Percentiles rank a stretch among this genome's conserved stretches.
Evolutionary conservation across 139 green algal genomes (phyloP).

Genomic region (Pseudopediastrum boryanum): DNA sequence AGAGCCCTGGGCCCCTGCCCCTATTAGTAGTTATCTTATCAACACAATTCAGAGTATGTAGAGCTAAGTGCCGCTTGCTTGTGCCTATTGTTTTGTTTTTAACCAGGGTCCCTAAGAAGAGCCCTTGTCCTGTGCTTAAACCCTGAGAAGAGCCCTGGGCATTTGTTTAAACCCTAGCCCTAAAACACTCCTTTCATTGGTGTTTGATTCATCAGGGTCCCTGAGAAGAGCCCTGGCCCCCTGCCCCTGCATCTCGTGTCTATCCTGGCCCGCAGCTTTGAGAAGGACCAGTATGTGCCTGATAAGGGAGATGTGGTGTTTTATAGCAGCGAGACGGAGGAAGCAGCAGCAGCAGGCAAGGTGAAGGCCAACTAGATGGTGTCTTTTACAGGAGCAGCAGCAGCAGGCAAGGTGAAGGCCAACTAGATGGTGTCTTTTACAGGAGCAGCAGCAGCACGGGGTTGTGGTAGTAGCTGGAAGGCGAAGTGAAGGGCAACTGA

Average conservation of each 20-base stretch:
- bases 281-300: conserved; percentile 82
- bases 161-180: background rate
- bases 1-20: too few relatives aligned
- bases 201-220: too few relatives aligned
- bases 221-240: conserved; percentile 56
- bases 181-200: conserved; percentile 49
- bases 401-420: conserved; percentile 7
- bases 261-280: conserved; percentile 78
- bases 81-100: too few relatives aligned
- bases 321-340: conserved; percentile 14
- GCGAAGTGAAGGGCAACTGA: background rate
- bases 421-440: background rate
- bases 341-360: conserved; percentile 18
- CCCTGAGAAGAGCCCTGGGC: too few relatives aligned
- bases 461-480: too few relatives aligned
- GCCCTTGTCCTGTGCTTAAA: too few relatives aligned
- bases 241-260: conserved; percentile 84
- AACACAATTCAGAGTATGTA: too few relatives aligned
- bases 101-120: too few relatives aligned
- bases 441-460: conserved; percentile 20
- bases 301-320: conserved; percentile 48
- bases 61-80: too few relatives aligned
- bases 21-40: too few relatives aligned
- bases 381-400: conserved; percentile 2
- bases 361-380: background rate